Base-by-base conservation (phyloP, 306 rosid genomes). In the Cercis canadensis region DNA sequence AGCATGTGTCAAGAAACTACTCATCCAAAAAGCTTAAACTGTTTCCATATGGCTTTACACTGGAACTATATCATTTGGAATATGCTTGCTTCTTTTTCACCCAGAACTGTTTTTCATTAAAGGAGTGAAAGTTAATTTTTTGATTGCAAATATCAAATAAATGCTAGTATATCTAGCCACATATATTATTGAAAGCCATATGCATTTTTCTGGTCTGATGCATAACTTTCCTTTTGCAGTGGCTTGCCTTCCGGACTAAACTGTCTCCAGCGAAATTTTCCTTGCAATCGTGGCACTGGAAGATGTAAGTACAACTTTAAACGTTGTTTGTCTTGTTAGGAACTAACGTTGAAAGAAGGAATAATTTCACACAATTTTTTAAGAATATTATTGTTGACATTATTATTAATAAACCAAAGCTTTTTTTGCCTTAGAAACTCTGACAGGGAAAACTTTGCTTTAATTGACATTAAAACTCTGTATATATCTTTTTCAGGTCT, bases 241-340 rank as follows among this genome's bases (percentile, higher is more conserved):
- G 86, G 46, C 37, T 83, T 92, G 66, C 92, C 91, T 39, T 76
- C 85, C 11, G 87, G 96, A 61, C 73, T 85, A 74, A 68, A 80
- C 50, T 92, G 97, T 81, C 89, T 92, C 75, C 97, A 90, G 64
- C 79, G 40, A 55, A 67, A 57, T 44, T 92, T 90, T 64, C 88
- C 92, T 59, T 92, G 98, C 82, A 69, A 80, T 51, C 66, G 80
- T 16, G 97, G 87, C 21, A 7, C 15, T 21, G 83, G 83, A 72
- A 47, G 47, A 69, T 90, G 98, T 92, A 86, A 83, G 96, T 76
- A 66, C 16, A 31, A n/a, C n/a, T 75, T 16, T 57, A 61, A 55
- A n/a, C 29, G n/a, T n/a, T n/a, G n/a, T n/a, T n/a, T n/a, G n/a
- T n/a, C n/a, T n/a, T n/a, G n/a, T n/a, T n/a, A n/a, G n/a, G n/a